Percentiles rank a stretch among this genome's conserved stretches.
Conservation (phyloP, 2,329 filamentous ascomycete species). For the Botryotinia globosa region DNA sequence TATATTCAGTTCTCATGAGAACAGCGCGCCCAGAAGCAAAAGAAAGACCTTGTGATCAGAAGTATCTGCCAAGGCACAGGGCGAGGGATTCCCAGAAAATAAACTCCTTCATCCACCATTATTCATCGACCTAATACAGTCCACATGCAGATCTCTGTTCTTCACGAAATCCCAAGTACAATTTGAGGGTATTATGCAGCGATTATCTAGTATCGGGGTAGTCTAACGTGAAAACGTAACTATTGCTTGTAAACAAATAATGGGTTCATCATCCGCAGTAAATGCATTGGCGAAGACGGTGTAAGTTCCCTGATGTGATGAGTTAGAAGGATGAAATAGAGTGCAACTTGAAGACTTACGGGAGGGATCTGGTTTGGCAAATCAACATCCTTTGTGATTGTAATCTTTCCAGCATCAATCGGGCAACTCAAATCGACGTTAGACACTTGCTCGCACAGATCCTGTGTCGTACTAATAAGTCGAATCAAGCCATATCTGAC, state of each 20-base stretch:
- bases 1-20: not conserved
- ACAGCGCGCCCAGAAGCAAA: conserved; percentile 6
- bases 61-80: conserved; percentile 26
- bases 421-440: conserved; percentile 91
- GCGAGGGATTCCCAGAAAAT: conserved; percentile 27
- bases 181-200: conserved; percentile 8
- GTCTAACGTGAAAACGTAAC: conserved; percentile 53
- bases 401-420: conserved; percentile 72
- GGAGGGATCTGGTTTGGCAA: conserved; percentile 85
- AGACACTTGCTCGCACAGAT: conserved; percentile 84
- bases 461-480: conserved; percentile 74
- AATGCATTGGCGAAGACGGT: conserved; percentile 83
- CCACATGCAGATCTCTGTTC: not conserved
- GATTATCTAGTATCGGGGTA: not conserved
- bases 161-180: not conserved
- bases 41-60: conserved; percentile 28
- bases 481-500: conserved; percentile 96
- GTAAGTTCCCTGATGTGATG: conserved; percentile 72
- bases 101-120: conserved; percentile 14
- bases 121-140: conserved; percentile 17
- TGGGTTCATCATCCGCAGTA: conserved; percentile 63
- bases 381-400: conserved; percentile 76
- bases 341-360: conserved; percentile 53
- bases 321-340: conserved; percentile 16
- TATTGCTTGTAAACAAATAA: conserved; percentile 82